Percentiles rank a stretch among this genome's conserved stretches.
phyloP scores from a whole-genome alignment of 2,329 filamentous ascomycete genomes.

The Pseudofabraea citricarpa region DNA sequence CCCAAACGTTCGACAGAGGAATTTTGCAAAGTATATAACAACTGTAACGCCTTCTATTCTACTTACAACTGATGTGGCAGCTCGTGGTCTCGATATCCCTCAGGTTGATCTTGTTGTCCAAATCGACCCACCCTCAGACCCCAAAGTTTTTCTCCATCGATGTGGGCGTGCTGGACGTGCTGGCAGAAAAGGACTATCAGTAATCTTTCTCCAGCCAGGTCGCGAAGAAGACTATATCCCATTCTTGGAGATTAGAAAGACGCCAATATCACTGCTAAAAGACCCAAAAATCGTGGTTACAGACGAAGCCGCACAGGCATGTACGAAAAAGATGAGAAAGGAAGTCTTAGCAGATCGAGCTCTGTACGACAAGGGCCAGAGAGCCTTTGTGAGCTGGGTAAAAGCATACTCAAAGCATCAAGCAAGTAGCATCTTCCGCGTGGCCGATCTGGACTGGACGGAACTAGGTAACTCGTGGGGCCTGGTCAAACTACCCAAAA shows the following conservation, averaged over 20 bases:
- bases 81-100: constrained; percentile 86
- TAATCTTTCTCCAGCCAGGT: constrained; percentile 81
- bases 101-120: constrained; percentile 89
- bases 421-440: constrained; percentile 84
- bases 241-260: constrained; percentile 83
- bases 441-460: constrained; percentile 78
- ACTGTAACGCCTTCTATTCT: constrained; percentile 74
- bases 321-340: constrained; percentile 57
- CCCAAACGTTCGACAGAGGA: constrained; percentile 80
- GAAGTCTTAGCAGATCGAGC: constrained; percentile 47
- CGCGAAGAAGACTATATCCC: constrained; percentile 85
- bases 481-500: constrained; percentile 79
- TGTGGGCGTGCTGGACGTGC: constrained; percentile 87
- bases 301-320: constrained; percentile 52
- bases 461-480: constrained; percentile 82
- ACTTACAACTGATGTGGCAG: constrained; percentile 88
- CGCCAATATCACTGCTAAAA: constrained; percentile 64
- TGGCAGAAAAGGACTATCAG: constrained; percentile 76
- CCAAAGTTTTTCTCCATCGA: constrained; percentile 92
- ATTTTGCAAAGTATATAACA: constrained; percentile 75
- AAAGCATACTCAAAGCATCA: constrained; percentile 88
- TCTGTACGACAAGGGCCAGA: constrained; percentile 78
- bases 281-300: constrained; percentile 52
- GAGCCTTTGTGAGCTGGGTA: constrained; percentile 90
- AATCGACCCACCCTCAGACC: constrained; percentile 78